Base-by-base conservation (phyloP, 139 green algal species). In the Zygnema cylindricum region DNA sequence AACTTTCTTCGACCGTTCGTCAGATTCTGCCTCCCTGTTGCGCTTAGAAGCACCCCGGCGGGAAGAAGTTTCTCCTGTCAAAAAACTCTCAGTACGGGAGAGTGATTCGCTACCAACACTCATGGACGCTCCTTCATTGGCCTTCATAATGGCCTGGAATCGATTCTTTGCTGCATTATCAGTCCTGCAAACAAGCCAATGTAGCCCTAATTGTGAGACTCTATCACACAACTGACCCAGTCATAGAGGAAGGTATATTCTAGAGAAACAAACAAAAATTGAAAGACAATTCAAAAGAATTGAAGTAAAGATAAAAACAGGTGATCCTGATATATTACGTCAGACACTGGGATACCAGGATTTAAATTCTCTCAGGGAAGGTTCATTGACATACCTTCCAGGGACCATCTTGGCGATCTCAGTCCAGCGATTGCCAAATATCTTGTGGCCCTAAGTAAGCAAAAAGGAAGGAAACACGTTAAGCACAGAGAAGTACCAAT, bases 161-260 rank as follows among this genome's bases (percentile, higher is more conserved):
- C 93, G 86, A 82, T 95, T 95, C 90, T 95, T 95, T 16, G 92
- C 92, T 32, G 92, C 93, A 63, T 95, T 95, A 85, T 95, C 93
- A 39, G 93, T 95, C 42, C 93, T 88, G 49, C 84, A 43, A 25
- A 69, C n/a, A n/a, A n/a, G n/a, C n/a, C n/a, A n/a, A n/a, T n/a
- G n/a, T n/a, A n/a, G n/a, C n/a, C n/a, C n/a, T n/a, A n/a, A n/a
- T n/a, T n/a, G n/a, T n/a, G n/a, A n/a, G n/a, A n/a, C n/a, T n/a
- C n/a, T n/a, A n/a, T n/a, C n/a, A n/a, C n/a, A n/a, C n/a, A n/a
- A n/a, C n/a, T n/a, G n/a, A n/a, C n/a, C n/a, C n/a, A n/a, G n/a
- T n/a, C n/a, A n/a, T n/a, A n/a, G n/a, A n/a, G n/a, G n/a, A n/a
- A n/a, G n/a, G n/a, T n/a, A n/a, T n/a, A n/a, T n/a, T n/a, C n/a